Evolutionary conservation across 176 grass and related monocot genomes (phyloP).

Genomic region (Carex parvula): DNA sequence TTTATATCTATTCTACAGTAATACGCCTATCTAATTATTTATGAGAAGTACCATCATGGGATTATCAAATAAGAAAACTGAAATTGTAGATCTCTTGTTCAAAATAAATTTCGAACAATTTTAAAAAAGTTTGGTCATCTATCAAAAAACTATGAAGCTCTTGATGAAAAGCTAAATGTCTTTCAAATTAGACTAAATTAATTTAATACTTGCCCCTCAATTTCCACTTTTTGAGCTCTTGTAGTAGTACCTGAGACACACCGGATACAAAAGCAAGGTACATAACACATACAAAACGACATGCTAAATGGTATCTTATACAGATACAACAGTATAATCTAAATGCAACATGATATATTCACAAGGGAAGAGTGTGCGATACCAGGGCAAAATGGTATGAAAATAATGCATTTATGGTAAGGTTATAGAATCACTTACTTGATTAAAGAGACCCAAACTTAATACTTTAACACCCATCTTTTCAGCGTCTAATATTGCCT

Average conservation of each 20-base stretch:
- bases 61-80: background rate
- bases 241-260: background rate
- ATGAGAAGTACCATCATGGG: background rate
- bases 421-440: conserved; percentile 30
- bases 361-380: background rate
- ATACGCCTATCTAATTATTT: background rate
- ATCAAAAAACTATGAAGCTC: background rate
- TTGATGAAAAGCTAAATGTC: background rate
- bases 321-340: background rate
- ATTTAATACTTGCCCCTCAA: background rate
- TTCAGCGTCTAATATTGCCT: conserved; percentile 73
- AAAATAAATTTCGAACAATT: background rate
- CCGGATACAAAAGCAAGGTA: background rate
- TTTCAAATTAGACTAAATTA: background rate
- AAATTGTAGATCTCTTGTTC: background rate
- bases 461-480: conserved; percentile 68
- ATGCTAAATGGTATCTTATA: background rate
- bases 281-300: background rate
- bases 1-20: background rate
- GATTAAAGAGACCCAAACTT: conserved; percentile 77
- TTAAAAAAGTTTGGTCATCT: background rate
- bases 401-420: background rate
- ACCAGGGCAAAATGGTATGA: background rate
- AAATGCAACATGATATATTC: background rate
- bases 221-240: background rate